Conservation (phyloP, 352 stramenopile genomes). For the Lagenidium sp. region DNA sequence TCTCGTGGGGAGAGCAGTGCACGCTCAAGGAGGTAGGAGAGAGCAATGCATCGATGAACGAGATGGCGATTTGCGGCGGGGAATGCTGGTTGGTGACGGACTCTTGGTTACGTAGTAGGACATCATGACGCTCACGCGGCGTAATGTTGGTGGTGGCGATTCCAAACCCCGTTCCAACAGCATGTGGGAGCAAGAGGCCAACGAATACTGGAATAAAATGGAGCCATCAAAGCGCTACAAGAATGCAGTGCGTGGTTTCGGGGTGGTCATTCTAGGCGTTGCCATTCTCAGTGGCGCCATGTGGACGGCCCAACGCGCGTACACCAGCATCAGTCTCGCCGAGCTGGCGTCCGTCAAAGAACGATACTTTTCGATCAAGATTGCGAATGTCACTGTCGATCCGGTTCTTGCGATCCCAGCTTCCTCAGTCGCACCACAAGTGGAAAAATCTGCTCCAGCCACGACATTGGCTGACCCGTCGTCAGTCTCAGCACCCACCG, state of each 20-base stretch:
- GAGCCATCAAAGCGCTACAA: slow-evolving; percentile 34
- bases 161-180: slow-evolving; percentile 22
- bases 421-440: too few species aligned
- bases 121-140: slow-evolving; percentile 32
- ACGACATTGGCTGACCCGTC: background rate
- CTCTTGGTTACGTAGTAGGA: background rate
- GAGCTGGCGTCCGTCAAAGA: background rate
- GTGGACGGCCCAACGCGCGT: slow-evolving; percentile 5
- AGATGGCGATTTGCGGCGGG: too few species aligned
- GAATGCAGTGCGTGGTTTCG: slow-evolving; percentile 21
- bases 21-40: too few species aligned
- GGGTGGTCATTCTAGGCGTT: slow-evolving; percentile 12
- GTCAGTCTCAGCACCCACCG: background rate
- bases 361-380: background rate
- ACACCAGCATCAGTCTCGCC: background rate
- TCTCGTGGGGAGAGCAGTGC: too few species aligned
- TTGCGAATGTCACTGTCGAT: background rate
- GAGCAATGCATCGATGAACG: too few species aligned
- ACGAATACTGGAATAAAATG: slow-evolving; percentile 74
- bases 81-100: background rate
- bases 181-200: slow-evolving; percentile 56
- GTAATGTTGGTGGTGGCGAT: slow-evolving; percentile 26
- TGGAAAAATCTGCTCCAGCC: slow-evolving; percentile 7
- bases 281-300: slow-evolving; percentile 9
- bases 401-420: background rate